Evolutionary conservation across 1,284 basidiomycete species (phyloP).

Genomic region (Ceratobasidium sp.): DNA sequence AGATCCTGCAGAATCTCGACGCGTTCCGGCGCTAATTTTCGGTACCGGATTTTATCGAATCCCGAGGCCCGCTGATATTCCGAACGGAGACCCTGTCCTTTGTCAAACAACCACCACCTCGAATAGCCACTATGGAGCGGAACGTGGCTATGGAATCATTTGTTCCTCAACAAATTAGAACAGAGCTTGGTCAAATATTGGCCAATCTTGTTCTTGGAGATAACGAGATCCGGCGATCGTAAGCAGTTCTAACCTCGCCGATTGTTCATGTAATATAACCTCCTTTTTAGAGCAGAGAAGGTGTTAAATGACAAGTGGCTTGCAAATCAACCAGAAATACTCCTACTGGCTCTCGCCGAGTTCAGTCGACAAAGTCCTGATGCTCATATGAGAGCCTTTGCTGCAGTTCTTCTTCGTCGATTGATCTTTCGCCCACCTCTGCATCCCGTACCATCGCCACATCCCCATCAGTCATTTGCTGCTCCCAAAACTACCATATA

Average conservation of each 20-base stretch:
- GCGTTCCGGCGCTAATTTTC: too few species aligned
- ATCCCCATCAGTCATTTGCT: slow-evolving; percentile 45
- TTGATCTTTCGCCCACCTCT: slow-evolving; percentile 72
- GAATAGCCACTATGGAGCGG: neutral
- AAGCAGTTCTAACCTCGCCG: slow-evolving; percentile 53
- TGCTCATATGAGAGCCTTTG: slow-evolving; percentile 70
- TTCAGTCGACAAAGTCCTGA: slow-evolving; percentile 80
- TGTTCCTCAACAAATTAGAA: slow-evolving; percentile 51
- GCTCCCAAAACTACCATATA: slow-evolving; percentile 64
- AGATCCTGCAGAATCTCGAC: too few species aligned
- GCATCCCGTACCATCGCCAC: slow-evolving; percentile 53
- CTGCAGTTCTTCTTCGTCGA: slow-evolving; percentile 79
- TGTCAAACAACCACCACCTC: neutral
- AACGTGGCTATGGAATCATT: slow-evolving; percentile 49
- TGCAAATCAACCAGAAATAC: slow-evolving; percentile 79
- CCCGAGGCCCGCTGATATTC: too few species aligned
- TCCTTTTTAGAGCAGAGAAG: slow-evolving; percentile 72
- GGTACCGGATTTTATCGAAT: too few species aligned
- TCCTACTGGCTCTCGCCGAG: slow-evolving; percentile 79
- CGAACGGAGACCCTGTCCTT: too few species aligned
- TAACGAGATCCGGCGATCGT: slow-evolving; percentile 81
- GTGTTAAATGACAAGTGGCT: slow-evolving; percentile 79
- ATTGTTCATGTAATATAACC: slow-evolving; percentile 12
- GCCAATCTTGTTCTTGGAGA: slow-evolving; percentile 85
- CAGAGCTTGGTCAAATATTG: slow-evolving; percentile 76